These are phyloP conservation scores for Wilcoxina mikolae DNA, from an alignment of 495 filamentous ascomycete species.

Conservation along the genomic window DNA sequence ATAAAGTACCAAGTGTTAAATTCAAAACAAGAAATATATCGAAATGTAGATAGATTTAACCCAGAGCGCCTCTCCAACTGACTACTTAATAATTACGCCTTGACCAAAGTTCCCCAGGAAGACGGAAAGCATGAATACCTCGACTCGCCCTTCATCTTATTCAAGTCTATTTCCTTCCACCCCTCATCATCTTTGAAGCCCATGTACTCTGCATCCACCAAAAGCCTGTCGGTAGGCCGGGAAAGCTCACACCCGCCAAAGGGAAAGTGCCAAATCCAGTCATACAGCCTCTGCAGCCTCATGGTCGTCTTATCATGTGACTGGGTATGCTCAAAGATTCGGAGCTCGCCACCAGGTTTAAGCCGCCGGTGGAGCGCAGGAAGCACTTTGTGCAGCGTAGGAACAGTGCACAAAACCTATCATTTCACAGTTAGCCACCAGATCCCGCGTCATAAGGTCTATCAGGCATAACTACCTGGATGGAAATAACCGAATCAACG, in stretches of 20 bases:
- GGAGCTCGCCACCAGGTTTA: slow-evolving; percentile 10
- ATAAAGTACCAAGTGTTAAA: too few relatives aligned
- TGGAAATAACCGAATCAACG: slow-evolving; percentile 6
- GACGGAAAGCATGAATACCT: slow-evolving; percentile 1
- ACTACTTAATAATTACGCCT: not conserved
- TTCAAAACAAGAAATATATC: too few relatives aligned
- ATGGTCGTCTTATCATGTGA: slow-evolving; percentile 2
- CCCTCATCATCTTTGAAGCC: slow-evolving; percentile 5
- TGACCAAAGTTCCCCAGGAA: slow-evolving; percentile 5
- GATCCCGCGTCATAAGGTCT: not conserved
- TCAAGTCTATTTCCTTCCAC: slow-evolving; percentile 7
- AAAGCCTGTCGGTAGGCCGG: slow-evolving; percentile 7
- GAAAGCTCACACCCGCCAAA: slow-evolving; percentile 10
- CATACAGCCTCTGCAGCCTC: slow-evolving; percentile 11
- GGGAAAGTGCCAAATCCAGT: slow-evolving; percentile 9
- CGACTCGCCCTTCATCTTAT: slow-evolving; percentile 12
- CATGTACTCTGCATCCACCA: slow-evolving; percentile 9
- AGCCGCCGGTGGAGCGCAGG: not conserved
- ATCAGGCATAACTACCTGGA: slow-evolving; percentile 1
- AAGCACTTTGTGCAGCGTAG: not conserved
- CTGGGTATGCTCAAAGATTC: slow-evolving; percentile 10
- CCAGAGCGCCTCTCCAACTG: not conserved
- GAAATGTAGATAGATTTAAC: too few relatives aligned
- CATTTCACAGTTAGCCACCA: not conserved
- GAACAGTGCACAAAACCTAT: slow-evolving; percentile 11